Percentiles rank a stretch among this genome's conserved stretches.
phyloP scores from a whole-genome alignment of 768 basidiomycete species.

The Suillus clintonianus region DNA sequence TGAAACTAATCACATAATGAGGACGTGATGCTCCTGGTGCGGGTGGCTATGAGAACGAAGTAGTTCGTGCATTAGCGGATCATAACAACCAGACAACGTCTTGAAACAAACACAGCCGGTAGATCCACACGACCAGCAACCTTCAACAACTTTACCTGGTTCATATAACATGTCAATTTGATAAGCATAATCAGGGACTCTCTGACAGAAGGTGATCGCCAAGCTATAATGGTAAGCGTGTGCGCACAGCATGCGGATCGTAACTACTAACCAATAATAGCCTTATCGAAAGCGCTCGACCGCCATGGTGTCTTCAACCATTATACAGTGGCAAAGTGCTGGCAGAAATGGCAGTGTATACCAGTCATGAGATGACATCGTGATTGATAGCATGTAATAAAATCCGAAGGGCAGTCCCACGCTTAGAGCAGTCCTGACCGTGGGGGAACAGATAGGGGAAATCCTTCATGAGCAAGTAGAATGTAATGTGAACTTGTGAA shows the following conservation, averaged over 20 bases:
- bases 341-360: background rate
- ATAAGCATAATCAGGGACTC: background rate
- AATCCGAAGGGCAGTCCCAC: no score
- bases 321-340: background rate
- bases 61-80: background rate
- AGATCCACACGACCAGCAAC: background rate
- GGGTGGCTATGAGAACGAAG: background rate
- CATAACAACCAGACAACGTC: background rate
- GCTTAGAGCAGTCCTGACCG: background rate
- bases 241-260: background rate
- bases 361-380: background rate
- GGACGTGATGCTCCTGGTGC: background rate
- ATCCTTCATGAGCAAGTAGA: background rate
- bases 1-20: background rate
- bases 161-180: background rate
- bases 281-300: background rate
- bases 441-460: background rate
- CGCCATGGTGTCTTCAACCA: background rate
- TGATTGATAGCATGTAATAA: background rate
- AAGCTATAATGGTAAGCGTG: background rate
- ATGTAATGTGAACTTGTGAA: background rate
- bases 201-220: background rate
- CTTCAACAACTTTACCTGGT: background rate
- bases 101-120: background rate
- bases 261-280: background rate